Evolutionary conservation across 2,329 filamentous ascomycete genomes (phyloP).

Genomic region (Fusarium scirpi): DNA sequence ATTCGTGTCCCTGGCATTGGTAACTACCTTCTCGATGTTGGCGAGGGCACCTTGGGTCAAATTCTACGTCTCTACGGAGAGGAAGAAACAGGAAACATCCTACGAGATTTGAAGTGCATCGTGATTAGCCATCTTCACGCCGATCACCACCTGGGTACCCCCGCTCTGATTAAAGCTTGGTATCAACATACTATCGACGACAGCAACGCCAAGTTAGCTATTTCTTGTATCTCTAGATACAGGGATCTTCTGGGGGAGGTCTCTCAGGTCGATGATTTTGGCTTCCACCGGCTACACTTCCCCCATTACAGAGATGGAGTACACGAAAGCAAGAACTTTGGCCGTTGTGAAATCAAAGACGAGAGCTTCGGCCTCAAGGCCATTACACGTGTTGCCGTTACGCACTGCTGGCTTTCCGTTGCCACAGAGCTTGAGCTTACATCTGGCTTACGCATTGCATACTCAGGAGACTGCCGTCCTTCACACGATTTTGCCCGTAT

Average conservation of each 20-base stretch:
- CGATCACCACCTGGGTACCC: slow-evolving; percentile 91
- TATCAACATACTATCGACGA: slow-evolving; percentile 64
- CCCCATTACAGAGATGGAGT: slow-evolving; percentile 43
- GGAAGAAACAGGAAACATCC: slow-evolving; percentile 73
- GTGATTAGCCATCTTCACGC: slow-evolving; percentile 97
- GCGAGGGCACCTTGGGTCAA: slow-evolving; percentile 92
- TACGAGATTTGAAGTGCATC: slow-evolving; percentile 83
- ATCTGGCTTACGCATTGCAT: slow-evolving; percentile 85
- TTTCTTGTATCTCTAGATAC: slow-evolving; percentile 80
- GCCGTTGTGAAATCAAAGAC: slow-evolving; percentile 56
- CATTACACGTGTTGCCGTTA: slow-evolving; percentile 75
- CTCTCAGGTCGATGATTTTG: slow-evolving; percentile 79
- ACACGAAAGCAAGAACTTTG: slow-evolving; percentile 46
- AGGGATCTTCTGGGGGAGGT: slow-evolving; percentile 84
- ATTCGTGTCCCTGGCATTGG: slow-evolving; percentile 85
- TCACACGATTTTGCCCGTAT: slow-evolving; percentile 75
- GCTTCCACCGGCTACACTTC: slow-evolving; percentile 66
- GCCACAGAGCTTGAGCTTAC: slow-evolving; percentile 83
- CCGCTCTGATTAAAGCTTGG: slow-evolving; percentile 87
- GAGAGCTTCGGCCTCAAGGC: slow-evolving; percentile 70
- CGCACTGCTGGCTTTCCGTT: slow-evolving; percentile 83
- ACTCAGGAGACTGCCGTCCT: slow-evolving; percentile 94
- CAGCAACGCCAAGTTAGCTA: slow-evolving; percentile 63
- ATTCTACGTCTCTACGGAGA: slow-evolving; percentile 78
- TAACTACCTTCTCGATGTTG: slow-evolving; percentile 91